A percentile compares a stretch with the other conserved stretches of the same genome.
These are phyloP conservation scores for Backusella morwellensis DNA, from an alignment of 192 early-diverging fungal genomes.

Conservation along the genomic window DNA sequence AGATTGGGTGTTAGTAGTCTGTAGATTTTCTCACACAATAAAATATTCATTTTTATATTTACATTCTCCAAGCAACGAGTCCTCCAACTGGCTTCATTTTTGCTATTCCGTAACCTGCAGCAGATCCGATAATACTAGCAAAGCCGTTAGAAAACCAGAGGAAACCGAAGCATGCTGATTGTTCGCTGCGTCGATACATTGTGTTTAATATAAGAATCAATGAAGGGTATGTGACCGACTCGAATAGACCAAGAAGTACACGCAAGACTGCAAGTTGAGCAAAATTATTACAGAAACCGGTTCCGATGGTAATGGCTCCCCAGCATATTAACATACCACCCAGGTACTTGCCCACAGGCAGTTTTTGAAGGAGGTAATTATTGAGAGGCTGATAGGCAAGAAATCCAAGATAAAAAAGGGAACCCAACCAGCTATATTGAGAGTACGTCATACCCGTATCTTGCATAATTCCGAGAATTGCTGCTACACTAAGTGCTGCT, in stretches of 20 bases:
- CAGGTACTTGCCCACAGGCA: conserved; percentile 9
- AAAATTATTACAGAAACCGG: conserved; percentile 13
- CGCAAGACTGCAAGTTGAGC: conserved; percentile 18
- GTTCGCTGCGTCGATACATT: conserved; percentile 23
- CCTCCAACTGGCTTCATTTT: conserved; percentile 9
- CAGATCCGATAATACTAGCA: conserved; percentile 11
- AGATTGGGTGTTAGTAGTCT: not conserved
- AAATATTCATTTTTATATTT: not conserved
- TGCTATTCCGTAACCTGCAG: conserved; percentile 9
- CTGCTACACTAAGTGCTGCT: not conserved
- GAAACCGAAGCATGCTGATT: conserved; percentile 12
- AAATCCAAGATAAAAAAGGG: conserved; percentile 22
- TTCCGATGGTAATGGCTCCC: conserved; percentile 8
- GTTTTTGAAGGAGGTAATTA: conserved; percentile 13
- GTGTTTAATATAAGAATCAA: conserved; percentile 17
- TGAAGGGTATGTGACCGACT: conserved; percentile 16
- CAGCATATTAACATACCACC: not conserved
- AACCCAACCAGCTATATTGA: conserved; percentile 11
- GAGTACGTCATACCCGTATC: conserved; percentile 3
- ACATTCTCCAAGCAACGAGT: conserved; percentile 28
- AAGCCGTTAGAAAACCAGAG: conserved; percentile 9
- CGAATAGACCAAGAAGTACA: conserved; percentile 26
- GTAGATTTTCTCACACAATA: not conserved
- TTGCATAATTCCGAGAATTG: conserved; percentile 17
- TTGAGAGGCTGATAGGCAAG: conserved; percentile 10